These are phyloP conservation scores for Exobasidium rhododendri DNA, from an alignment of 1,284 basidiomycete species.

Conservation along the genomic window DNA sequence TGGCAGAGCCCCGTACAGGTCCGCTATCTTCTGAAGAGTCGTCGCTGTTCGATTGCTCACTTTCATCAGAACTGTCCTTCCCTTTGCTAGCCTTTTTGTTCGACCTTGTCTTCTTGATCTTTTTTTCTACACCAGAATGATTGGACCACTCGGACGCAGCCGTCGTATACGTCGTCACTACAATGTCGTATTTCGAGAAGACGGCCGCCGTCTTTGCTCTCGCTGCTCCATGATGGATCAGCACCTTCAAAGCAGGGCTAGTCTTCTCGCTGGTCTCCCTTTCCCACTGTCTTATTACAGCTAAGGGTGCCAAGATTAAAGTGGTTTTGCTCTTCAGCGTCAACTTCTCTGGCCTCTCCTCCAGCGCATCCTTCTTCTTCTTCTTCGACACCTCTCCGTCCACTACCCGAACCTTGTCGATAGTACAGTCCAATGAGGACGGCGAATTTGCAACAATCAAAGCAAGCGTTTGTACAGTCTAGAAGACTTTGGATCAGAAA, in stretches of 20 bases:
- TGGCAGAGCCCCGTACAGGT: slow-evolving; percentile 18
- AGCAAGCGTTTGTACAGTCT: slow-evolving; percentile 86
- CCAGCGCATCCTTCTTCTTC: slow-evolving; percentile 11
- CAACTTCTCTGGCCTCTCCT: slow-evolving; percentile 9
- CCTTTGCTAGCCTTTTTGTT: slow-evolving; percentile 5
- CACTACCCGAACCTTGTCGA: slow-evolving; percentile 1
- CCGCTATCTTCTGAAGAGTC: slow-evolving; percentile 19
- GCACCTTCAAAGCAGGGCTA: slow-evolving; percentile 37
- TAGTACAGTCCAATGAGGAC: slow-evolving; percentile 9
- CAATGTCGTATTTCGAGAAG: slow-evolving; percentile 39
- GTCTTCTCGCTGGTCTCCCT: slow-evolving; percentile 78
- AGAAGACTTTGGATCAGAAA: slow-evolving; percentile 54
- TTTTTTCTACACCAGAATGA: slow-evolving; percentile 18
- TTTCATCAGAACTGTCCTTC: slow-evolving; percentile 16
- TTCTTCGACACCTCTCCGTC: slow-evolving; percentile 4
- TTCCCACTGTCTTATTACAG: slow-evolving; percentile 88
- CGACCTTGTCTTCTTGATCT: slow-evolving; percentile 17
- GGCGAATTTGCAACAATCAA: slow-evolving; percentile 63
- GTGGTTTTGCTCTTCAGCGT: slow-evolving; percentile 27
- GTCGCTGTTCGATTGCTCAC: not conserved
- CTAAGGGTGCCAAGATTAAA: slow-evolving; percentile 57
- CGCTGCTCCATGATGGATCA: slow-evolving; percentile 46
- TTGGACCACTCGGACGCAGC: slow-evolving; percentile 36
- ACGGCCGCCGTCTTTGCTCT: slow-evolving; percentile 31
- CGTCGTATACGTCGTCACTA: slow-evolving; percentile 50